Evolutionary conservation across 176 grass and related monocot species (phyloP).

Genomic region (Musa schizocarpa): DNA sequence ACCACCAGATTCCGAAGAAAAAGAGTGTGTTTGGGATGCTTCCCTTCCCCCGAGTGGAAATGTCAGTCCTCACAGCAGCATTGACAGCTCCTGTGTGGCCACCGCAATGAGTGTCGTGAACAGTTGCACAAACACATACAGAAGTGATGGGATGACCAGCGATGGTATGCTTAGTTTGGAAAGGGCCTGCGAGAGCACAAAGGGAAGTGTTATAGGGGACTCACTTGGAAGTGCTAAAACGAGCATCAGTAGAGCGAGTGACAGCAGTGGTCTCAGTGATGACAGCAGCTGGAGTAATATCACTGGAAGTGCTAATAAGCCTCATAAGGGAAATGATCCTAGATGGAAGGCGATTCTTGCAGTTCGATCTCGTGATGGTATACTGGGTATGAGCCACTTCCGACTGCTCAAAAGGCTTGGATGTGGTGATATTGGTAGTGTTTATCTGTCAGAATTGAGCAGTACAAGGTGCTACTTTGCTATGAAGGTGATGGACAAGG

Average conservation of each 20-base stretch:
- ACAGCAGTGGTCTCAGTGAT: conserved; percentile 85
- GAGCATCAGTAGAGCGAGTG: conserved; percentile 82
- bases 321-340: conserved; percentile 92
- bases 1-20: conserved; percentile 65
- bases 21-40: conserved; percentile 88
- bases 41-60: conserved; percentile 86
- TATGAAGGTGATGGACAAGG: conserved; percentile 60
- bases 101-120: conserved; percentile 44
- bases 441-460: conserved; percentile 91
- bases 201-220: conserved; percentile 42
- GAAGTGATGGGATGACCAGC: conserved; percentile 37
- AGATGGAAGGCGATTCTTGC: conserved; percentile 82
- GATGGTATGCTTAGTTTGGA: conserved; percentile 33
- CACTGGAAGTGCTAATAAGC: conserved; percentile 70
- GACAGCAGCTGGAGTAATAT: conserved; percentile 88
- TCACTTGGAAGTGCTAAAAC: conserved; percentile 76
- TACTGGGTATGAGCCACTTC: conserved; percentile 92
- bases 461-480: conserved; percentile 88
- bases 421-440: conserved; percentile 86
- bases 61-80: conserved; percentile 92
- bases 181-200: conserved; percentile 44
- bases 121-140: conserved; percentile 46
- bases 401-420: conserved; percentile 80
- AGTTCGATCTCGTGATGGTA: conserved; percentile 58
- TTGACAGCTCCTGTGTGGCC: conserved; percentile 64